Evolutionary conservation across 352 stramenopile genomes (phyloP).

Genomic region (Phytophthora multivora): DNA sequence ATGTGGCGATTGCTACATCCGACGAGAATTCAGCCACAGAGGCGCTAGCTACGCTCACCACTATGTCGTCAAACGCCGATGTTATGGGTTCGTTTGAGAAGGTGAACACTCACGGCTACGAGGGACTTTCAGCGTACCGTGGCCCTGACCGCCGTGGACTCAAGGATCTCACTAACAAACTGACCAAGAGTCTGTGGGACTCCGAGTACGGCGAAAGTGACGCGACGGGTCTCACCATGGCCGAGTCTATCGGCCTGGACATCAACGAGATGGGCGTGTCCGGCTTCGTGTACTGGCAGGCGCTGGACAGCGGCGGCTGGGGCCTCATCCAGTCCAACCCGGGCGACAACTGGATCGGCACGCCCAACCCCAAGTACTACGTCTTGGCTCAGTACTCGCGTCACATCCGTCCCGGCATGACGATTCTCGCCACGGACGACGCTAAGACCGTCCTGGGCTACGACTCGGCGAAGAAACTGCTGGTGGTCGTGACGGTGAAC

Average conservation of each 20-base stretch:
- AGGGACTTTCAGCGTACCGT: constrained; percentile 50
- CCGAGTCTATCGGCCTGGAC: constrained; percentile 58
- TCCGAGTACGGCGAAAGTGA: constrained; percentile 63
- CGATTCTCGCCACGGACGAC: constrained; percentile 45
- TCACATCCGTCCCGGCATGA: constrained; percentile 58
- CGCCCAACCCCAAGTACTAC: constrained; percentile 55
- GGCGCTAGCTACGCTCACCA: constrained; percentile 35
- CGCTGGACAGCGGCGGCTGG: constrained; percentile 55
- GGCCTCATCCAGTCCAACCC: constrained; percentile 38
- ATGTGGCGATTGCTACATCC: constrained; percentile 43
- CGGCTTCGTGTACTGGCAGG: constrained; percentile 71
- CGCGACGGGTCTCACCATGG: constrained; percentile 54
- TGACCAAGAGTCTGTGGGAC: constrained; percentile 57
- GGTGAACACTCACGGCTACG: constrained; percentile 64
- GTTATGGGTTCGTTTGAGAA: constrained; percentile 42
- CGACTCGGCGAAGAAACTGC: constrained; percentile 39
- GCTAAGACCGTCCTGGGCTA: constrained; percentile 50
- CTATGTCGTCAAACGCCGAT: constrained; percentile 24
- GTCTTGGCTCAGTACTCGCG: constrained; percentile 62
- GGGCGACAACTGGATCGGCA: constrained; percentile 49
- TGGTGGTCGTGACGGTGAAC: constrained; percentile 60
- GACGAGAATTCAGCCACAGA: constrained; percentile 59
- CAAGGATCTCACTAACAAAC: constrained; percentile 35
- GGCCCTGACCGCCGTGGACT: constrained; percentile 41
- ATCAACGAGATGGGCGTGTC: constrained; percentile 64